A percentile compares a stretch with the other conserved stretches of the same genome.
Conservation (phyloP, 345 rosid species). For the Jatropha curcas region DNA sequence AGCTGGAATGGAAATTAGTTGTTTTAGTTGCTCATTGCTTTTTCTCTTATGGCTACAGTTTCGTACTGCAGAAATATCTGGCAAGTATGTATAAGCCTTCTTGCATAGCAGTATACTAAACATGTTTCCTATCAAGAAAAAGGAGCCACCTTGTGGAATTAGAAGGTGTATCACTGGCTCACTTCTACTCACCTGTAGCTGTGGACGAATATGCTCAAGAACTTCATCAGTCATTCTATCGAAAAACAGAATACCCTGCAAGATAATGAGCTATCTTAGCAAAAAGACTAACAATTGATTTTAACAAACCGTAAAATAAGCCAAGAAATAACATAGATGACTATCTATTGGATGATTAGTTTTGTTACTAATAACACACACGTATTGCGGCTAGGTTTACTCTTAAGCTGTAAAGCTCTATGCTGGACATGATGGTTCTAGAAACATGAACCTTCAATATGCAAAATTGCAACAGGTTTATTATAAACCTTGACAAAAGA, state of each 20-base stretch:
- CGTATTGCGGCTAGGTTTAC: background rate
- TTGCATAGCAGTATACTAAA: background rate
- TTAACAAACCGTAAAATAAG: background rate
- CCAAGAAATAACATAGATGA: background rate
- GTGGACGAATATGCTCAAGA: constrained; percentile 57
- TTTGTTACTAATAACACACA: background rate
- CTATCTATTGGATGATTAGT: background rate
- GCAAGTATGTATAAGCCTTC: background rate
- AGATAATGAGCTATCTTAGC: constrained; percentile 24
- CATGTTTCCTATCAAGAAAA: constrained; percentile 2
- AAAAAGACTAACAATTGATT: constrained; percentile 1
- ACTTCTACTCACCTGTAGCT: constrained; percentile 62
- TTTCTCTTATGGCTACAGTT: background rate
- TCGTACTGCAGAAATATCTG: background rate
- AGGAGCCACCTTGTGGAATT: background rate
- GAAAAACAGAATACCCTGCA: constrained; percentile 85
- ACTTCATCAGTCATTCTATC: constrained; percentile 87
- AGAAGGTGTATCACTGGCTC: background rate
- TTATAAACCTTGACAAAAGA: no score
- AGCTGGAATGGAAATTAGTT: background rate
- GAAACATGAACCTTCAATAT: background rate
- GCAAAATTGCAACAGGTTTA: background rate
- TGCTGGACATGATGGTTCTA: background rate
- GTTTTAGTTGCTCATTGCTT: background rate
- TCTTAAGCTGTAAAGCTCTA: background rate